These are phyloP conservation scores for Russula abietina DNA, from an alignment of 768 basidiomycete species.

Conservation along the genomic window DNA sequence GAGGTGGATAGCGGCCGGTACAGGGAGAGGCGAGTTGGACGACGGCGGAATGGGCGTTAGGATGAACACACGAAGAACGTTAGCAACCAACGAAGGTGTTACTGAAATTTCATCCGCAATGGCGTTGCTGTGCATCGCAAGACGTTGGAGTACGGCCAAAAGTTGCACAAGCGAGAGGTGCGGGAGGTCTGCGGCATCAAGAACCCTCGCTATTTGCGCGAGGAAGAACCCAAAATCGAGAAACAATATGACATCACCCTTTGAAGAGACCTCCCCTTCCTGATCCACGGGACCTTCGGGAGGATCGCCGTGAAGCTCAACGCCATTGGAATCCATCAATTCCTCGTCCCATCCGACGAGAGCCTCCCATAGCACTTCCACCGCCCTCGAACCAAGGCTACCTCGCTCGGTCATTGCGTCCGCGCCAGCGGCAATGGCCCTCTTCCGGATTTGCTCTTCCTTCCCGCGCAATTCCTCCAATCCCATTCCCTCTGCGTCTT, in stretches of 20 bases:
- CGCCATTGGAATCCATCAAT: slow-evolving; percentile 33
- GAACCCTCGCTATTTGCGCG: slow-evolving; percentile 42
- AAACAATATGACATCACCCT: slow-evolving; percentile 30
- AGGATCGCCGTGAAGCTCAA: slow-evolving; percentile 39
- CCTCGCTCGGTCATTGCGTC: slow-evolving; percentile 63
- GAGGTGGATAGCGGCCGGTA: slow-evolving; percentile 51
- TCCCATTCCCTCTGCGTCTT: slow-evolving; percentile 33
- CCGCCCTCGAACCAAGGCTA: slow-evolving; percentile 57
- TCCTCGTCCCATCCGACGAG: slow-evolving; percentile 58
- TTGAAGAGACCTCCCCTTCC: slow-evolving; percentile 28
- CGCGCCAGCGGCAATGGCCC: slow-evolving; percentile 59
- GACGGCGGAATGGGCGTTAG: slow-evolving; percentile 44
- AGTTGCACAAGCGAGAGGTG: slow-evolving; percentile 49
- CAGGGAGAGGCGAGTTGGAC: slow-evolving; percentile 31
- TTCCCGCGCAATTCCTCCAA: slow-evolving; percentile 34
- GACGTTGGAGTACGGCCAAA: slow-evolving; percentile 51
- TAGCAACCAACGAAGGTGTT: slow-evolving; percentile 48
- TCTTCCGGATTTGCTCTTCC: slow-evolving; percentile 45
- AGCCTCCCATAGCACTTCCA: slow-evolving; percentile 71
- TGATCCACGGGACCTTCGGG: slow-evolving; percentile 26
- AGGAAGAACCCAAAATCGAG: slow-evolving; percentile 44
- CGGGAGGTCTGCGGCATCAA: slow-evolving; percentile 40
- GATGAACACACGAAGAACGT: slow-evolving; percentile 51
- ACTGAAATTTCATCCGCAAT: slow-evolving; percentile 47
- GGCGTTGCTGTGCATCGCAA: slow-evolving; percentile 53